phyloP scores from a whole-genome alignment of 352 stramenopile genomes.

The Globisporangium perplexum region DNA sequence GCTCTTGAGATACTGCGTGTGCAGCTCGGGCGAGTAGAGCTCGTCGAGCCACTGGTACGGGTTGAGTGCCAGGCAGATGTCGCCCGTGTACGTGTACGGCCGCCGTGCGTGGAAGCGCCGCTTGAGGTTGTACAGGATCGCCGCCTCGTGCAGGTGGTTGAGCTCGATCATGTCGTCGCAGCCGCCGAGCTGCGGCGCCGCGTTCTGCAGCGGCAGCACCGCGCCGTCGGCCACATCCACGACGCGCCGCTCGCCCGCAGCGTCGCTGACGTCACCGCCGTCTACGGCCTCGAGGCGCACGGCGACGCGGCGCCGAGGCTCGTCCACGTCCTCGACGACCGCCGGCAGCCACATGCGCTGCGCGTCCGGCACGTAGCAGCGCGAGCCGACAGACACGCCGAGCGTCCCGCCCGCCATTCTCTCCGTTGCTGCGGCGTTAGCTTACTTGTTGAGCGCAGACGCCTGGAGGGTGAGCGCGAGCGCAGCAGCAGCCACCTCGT shows the following conservation, averaged over 20 bases:
- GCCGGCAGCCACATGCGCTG: conserved; percentile 65
- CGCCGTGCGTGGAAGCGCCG: conserved; percentile 65
- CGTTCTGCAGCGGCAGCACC: conserved; percentile 67
- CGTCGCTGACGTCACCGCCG: conserved; percentile 17
- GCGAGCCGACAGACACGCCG: conserved; percentile 46
- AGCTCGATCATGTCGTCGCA: conserved; percentile 79
- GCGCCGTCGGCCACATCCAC: conserved; percentile 26
- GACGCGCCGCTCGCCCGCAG: conserved; percentile 16
- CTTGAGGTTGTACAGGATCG: conserved; percentile 87
- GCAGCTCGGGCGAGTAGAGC: conserved; percentile 64
- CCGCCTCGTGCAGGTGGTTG: conserved; percentile 87
- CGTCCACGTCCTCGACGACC: conserved; percentile 56
- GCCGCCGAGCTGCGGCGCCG: conserved; percentile 12
- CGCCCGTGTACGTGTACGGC: conserved; percentile 95
- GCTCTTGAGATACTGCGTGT: conserved; percentile 57
- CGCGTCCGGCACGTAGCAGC: conserved; percentile 73
- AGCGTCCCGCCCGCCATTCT: conserved; percentile 10
- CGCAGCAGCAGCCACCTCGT: no score
- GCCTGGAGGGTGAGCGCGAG: no score
- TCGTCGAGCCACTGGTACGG: conserved; percentile 90
- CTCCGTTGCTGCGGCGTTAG: neutral
- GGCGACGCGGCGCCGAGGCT: conserved; percentile 33
- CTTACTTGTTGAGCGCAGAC: no score
- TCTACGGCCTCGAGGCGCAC: conserved; percentile 33
- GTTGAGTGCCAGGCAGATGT: conserved; percentile 97